Conservation (phyloP, 345 rosid genomes). For the Hevea brasiliensis region DNA sequence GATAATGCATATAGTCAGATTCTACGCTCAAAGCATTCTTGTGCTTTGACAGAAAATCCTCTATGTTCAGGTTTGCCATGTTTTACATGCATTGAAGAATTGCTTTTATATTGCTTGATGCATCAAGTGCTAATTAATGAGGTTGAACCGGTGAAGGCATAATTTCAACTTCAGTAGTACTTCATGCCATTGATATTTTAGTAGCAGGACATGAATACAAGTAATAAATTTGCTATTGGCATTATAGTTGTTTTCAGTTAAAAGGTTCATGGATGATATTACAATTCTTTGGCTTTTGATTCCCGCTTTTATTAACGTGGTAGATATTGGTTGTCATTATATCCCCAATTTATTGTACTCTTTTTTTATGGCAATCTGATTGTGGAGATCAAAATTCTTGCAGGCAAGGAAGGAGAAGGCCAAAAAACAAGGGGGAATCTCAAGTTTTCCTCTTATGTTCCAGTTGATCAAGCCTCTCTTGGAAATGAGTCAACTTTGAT, state of each 20-base stretch:
- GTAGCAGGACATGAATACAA: not conserved
- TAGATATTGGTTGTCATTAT: not conserved
- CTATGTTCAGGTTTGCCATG: slow-evolving; percentile 44
- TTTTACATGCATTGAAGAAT: slow-evolving; percentile 9
- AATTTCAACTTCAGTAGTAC: not conserved
- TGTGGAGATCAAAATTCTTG: slow-evolving; percentile 18
- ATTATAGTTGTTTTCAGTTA: not conserved
- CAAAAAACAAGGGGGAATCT: slow-evolving; percentile 27
- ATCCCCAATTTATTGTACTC: not conserved
- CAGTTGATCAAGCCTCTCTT: slow-evolving; percentile 33
- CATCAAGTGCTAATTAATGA: not conserved
- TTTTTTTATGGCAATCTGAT: not conserved
- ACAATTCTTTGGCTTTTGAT: not conserved
- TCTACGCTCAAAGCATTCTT: slow-evolving; percentile 27
- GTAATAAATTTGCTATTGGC: not conserved
- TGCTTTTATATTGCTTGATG: not conserved
- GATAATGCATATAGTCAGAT: slow-evolving; percentile 40
- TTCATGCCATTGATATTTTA: not conserved
- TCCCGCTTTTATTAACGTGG: not conserved
- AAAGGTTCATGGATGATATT: not conserved
- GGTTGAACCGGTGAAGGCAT: slow-evolving; percentile 5
- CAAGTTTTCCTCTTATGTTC: slow-evolving; percentile 18
- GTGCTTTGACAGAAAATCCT: slow-evolving; percentile 37
- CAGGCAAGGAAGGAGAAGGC: slow-evolving; percentile 37
- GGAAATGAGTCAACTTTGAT: slow-evolving; percentile 37